Conservation (phyloP, 805 yeast genomes). For the Candida odintsovae region DNA sequence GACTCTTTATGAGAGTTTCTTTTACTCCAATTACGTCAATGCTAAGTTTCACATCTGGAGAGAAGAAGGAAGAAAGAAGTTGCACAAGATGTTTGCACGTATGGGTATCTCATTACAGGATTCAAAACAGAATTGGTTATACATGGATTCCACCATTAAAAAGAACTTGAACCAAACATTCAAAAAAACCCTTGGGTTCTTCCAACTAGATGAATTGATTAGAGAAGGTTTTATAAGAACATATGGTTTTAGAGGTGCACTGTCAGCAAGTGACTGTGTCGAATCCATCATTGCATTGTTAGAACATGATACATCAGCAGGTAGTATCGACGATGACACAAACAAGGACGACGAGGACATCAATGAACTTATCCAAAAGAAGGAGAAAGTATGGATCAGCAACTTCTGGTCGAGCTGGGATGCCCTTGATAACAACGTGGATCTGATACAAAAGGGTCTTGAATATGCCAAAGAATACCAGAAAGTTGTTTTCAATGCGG, state of each 20-base stretch:
- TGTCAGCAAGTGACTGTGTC: slow-evolving; percentile 90
- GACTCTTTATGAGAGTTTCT: slow-evolving; percentile 86
- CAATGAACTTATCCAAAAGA: slow-evolving; percentile 29
- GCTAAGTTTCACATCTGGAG: slow-evolving; percentile 86
- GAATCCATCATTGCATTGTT: slow-evolving; percentile 82
- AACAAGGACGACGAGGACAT: slow-evolving; percentile 27
- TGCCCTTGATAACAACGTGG: slow-evolving; percentile 45
- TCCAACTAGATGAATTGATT: slow-evolving; percentile 77
- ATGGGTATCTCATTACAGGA: slow-evolving; percentile 90
- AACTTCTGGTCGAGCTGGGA: slow-evolving; percentile 72
- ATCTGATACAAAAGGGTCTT: slow-evolving; percentile 62
- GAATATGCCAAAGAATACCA: slow-evolving; percentile 80
- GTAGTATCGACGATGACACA: neutral
- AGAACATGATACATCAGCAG: slow-evolving; percentile 50
- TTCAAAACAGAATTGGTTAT: slow-evolving; percentile 91
- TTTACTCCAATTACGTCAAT: slow-evolving; percentile 86
- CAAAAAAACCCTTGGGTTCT: slow-evolving; percentile 60
- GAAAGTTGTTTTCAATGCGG: slow-evolving; percentile 77
- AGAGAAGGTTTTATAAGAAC: slow-evolving; percentile 83
- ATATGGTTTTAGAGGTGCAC: slow-evolving; percentile 80
- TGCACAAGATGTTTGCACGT: slow-evolving; percentile 89
- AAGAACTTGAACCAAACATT: slow-evolving; percentile 66
- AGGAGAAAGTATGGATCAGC: slow-evolving; percentile 64
- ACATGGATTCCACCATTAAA: slow-evolving; percentile 77
- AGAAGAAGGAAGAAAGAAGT: slow-evolving; percentile 79